Evolutionary conservation across 148 eudicot species (phyloP), one percentile per base, ranked within the genome.

Genomic region (Polygonum aviculare): DNA sequence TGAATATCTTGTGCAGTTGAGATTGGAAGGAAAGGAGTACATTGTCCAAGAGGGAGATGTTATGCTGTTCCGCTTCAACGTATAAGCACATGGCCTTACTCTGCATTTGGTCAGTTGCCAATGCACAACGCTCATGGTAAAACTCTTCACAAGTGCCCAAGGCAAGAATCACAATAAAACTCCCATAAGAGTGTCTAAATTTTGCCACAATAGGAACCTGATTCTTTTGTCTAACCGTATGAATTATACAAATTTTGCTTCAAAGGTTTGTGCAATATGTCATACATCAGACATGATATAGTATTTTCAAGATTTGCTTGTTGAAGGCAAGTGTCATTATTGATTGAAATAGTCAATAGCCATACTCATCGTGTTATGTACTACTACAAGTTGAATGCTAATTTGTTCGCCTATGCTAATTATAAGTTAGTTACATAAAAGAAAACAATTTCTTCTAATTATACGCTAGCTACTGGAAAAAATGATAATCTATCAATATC

Each of bases 21-120:
- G 77, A 75, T 39, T 55, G 26, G 77, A 75, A 75, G 77, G 77
- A 4, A 75, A 75, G 55, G 77, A 75, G 39, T 75, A 75, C 18
- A 44, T 75, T 38, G 77, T 75, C n/a, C 77, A 75, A 75, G 77
- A 75, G 39, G 77, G 77, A 35, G 77, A 75, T 15, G 48, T 75
- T 50, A 75, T 75, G 77, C 77, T 75, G 67, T 75, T 75, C 39
- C 77, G 77, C 67, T 75, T 75, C 77, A 75, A 75, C 33, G 77
- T 75, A 10, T 75, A 55, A 75, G 21, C 75, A 48, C 51, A 26
- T 26, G 55, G 39, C 35, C 75, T 72, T 72, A 26, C 54, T 26
- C 18, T 36, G 45, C 72, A 67, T 38, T 36, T 38, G 38, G 16
- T 33, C 14, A 60, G 12, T 31, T 22, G 36, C 72, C 44, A 33